Evolutionary conservation across 1,139 yeast species (phyloP).

Genomic region (Saccharomycopsis hybrid): DNA sequence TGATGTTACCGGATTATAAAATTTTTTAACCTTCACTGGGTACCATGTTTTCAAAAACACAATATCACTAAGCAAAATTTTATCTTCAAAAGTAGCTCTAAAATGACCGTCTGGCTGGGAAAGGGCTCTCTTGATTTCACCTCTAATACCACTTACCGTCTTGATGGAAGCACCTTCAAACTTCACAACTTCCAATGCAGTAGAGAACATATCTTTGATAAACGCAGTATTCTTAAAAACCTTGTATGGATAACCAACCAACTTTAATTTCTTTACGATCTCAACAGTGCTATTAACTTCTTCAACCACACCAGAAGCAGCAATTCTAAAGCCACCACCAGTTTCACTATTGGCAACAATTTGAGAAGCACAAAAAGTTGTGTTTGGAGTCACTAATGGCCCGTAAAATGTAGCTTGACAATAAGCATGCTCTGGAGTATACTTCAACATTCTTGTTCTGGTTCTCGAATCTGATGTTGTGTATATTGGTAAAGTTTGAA

Average conservation of each 20-base stretch:
- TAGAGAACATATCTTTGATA: conserved; percentile 91
- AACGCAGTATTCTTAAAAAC: conserved; percentile 95
- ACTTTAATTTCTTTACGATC: conserved; percentile 89
- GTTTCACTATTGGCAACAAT: conserved; percentile 78
- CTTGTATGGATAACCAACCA: conserved; percentile 92
- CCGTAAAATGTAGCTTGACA: conserved; percentile 97
- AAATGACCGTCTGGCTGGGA: conserved; percentile 95
- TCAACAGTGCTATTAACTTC: conserved; percentile 87
- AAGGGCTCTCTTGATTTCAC: conserved; percentile 93
- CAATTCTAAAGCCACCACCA: conserved; percentile 86
- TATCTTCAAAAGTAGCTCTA: conserved; percentile 98
- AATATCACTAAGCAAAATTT: conserved; percentile 81
- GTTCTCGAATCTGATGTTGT: conserved; percentile 97
- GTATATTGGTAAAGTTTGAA: conserved; percentile 92
- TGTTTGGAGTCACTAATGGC: conserved; percentile 94
- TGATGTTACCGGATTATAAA: conserved; percentile 95
- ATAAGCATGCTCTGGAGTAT: conserved; percentile 97
- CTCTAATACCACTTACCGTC: conserved; percentile 95
- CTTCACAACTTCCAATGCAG: conserved; percentile 90
- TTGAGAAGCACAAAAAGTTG: conserved; percentile 95
- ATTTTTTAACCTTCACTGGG: conserved; percentile 83
- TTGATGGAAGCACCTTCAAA: conserved; percentile 97
- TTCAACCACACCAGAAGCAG: conserved; percentile 96
- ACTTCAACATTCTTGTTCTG: conserved; percentile 94
- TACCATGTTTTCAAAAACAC: conserved; percentile 94